Conservation (phyloP, 768 basidiomycete genomes). For the Jaapia argillacea region DNA sequence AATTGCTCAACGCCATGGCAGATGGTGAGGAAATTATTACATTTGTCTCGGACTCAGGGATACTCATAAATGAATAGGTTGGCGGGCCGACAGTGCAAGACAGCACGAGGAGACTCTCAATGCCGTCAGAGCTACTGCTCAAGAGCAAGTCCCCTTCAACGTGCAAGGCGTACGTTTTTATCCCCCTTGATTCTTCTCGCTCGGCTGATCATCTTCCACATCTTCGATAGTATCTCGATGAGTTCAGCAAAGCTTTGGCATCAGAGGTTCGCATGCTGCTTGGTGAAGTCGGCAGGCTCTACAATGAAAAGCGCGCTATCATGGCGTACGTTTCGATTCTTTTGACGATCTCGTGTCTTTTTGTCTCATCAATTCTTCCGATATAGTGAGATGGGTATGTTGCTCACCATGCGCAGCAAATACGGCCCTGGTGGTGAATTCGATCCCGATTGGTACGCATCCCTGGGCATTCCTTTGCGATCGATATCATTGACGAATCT, state of each 20-base stretch:
- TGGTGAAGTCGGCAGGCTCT: slow-evolving; percentile 73
- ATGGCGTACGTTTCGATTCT: slow-evolving; percentile 55
- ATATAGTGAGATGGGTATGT: slow-evolving; percentile 66
- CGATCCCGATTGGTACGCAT: slow-evolving; percentile 63
- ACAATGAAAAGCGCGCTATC: slow-evolving; percentile 66
- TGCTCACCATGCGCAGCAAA: slow-evolving; percentile 62
- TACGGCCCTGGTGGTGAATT: slow-evolving; percentile 83
- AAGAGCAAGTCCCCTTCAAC: slow-evolving; percentile 75
- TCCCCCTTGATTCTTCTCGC: slow-evolving; percentile 13
- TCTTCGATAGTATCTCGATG: slow-evolving; percentile 60
- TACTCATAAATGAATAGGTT: no score
- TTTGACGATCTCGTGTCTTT: not conserved
- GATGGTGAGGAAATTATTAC: slow-evolving; percentile 10
- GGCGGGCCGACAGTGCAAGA: slow-evolving; percentile 53
- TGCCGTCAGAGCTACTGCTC: slow-evolving; percentile 60
- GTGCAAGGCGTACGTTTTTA: slow-evolving; percentile 77
- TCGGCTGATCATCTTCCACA: not conserved
- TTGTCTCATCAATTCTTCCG: slow-evolving; percentile 1
- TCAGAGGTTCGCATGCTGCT: slow-evolving; percentile 78
- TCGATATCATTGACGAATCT: not conserved
- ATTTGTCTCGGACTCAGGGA: not conserved
- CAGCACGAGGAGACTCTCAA: slow-evolving; percentile 62
- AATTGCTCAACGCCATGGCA: slow-evolving; percentile 29
- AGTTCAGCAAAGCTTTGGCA: slow-evolving; percentile 79
- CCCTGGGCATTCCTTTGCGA: slow-evolving; percentile 1